These are phyloP conservation scores for Lactifluus pinguis DNA, from an alignment of 768 basidiomycete genomes.

Conservation along the genomic window DNA sequence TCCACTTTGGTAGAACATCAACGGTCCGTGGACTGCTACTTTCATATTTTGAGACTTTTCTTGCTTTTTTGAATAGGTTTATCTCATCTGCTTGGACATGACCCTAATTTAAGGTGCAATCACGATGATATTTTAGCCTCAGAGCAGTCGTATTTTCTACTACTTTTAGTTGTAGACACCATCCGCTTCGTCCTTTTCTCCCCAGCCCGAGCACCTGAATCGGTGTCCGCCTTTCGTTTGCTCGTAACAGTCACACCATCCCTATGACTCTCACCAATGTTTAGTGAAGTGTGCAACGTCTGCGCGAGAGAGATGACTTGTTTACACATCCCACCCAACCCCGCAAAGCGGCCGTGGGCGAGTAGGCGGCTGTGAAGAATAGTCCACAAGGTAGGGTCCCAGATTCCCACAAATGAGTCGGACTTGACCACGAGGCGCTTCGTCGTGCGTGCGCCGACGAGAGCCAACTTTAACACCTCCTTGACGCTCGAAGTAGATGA, in stretches of 20 bases:
- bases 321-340: constrained; percentile 52
- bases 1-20: background rate
- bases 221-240: constrained; percentile 24
- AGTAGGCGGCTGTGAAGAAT: constrained; percentile 38
- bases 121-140: background rate
- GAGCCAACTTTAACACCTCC: constrained; percentile 65
- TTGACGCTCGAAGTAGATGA: constrained; percentile 62
- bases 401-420: constrained; percentile 32
- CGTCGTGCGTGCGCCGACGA: constrained; percentile 57
- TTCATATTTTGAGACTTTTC: background rate
- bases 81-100: too few relatives aligned
- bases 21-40: too few relatives aligned
- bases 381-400: constrained; percentile 56
- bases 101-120: background rate
- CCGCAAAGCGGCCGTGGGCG: constrained; percentile 47
- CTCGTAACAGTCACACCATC: constrained; percentile 5
- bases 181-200: constrained; percentile 36
- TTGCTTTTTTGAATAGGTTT: too few relatives aligned
- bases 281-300: background rate
- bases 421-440: constrained; percentile 34
- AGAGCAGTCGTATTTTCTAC: background rate
- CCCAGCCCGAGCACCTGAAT: constrained; percentile 5
- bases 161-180: constrained; percentile 24
- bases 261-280: constrained; percentile 17
- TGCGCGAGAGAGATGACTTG: constrained; percentile 39